Evolutionary conservation across 108 stramenopile genomes (phyloP), one percentile per base, ranked within the genome.

Genomic region (Seminavis robusta): DNA sequence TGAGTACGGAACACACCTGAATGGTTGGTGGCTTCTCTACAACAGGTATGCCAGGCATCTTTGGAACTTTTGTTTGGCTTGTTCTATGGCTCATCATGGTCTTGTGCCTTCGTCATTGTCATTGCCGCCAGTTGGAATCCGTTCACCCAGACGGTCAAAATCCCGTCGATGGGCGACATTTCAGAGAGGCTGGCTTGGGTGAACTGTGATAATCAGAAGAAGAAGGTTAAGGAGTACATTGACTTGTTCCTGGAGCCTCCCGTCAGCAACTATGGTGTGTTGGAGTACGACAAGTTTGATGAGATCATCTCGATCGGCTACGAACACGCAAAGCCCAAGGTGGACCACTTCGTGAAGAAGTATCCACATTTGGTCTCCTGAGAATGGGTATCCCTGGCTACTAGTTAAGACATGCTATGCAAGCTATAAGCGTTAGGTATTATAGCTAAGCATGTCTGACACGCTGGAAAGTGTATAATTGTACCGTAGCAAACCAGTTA

Each of bases 71-170:
- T n/a, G n/a, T n/a, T n/a, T n/a, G n/a, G n/a, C n/a, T n/a, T n/a
- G n/a, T n/a, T n/a, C n/a, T n/a, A n/a, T n/a, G n/a, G n/a, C n/a
- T n/a, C n/a, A n/a, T n/a, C n/a, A n/a, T n/a, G n/a, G n/a, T n/a
- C n/a, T n/a, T n/a, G n/a, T n/a, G n/a, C n/a, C n/a, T n/a, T n/a
- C n/a, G n/a, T n/a, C n/a, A n/a, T n/a, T n/a, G n/a, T n/a, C n/a
- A n/a, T n/a, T n/a, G n/a, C n/a, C n/a, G n/a, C n/a, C n/a, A n/a
- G 49, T 43, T 70, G 42, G 70, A 79, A 74, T 67, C 80, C 80
- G 10, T 82, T 82, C 47, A 43, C 48, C n/a, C 44, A 77, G 46
- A 77, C 76, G 9, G 74, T 78, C 0, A 66, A 59, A 24, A 73
- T 82, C 7, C 81, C 72, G 4, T 63, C 60, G 0, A 76, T 76